phyloP scores from a whole-genome alignment of 345 rosid genomes.

The Adansonia digitata region DNA sequence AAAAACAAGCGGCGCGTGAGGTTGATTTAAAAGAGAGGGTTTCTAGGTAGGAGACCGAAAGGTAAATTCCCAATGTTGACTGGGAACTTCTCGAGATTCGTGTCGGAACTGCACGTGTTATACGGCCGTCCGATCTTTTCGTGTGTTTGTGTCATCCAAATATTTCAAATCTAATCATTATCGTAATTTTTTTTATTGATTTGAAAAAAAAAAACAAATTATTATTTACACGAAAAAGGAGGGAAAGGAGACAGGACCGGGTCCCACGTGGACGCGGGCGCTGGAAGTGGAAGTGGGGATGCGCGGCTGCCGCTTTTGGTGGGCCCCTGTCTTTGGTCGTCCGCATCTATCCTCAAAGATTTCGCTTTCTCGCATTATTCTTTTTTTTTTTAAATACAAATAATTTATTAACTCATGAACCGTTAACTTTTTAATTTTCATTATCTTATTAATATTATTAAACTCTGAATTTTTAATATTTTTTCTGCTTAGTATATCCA shows the following conservation, averaged over 20 bases:
- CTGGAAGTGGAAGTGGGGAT: slow-evolving; percentile 33
- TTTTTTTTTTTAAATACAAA: not conserved
- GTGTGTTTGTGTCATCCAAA: not conserved
- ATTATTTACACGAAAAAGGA: not conserved
- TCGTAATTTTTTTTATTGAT: not conserved
- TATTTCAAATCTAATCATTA: slow-evolving; percentile 11
- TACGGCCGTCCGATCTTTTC: slow-evolving; percentile 19
- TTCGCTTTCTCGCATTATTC: not conserved
- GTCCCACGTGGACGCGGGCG: slow-evolving; percentile 34
- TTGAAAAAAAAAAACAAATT: not conserved
- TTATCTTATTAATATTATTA: not conserved
- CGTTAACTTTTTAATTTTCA: not conserved
- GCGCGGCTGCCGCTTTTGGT: slow-evolving; percentile 49
- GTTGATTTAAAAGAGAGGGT: not conserved
- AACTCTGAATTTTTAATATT: not conserved
- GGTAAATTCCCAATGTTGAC: slow-evolving; percentile 27
- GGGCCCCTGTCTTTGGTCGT: slow-evolving; percentile 24
- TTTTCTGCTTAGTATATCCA: not conserved
- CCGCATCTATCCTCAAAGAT: slow-evolving; percentile 10
- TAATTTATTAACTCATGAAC: not conserved
- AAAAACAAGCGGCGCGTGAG: slow-evolving; percentile 11
- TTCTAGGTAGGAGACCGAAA: slow-evolving; percentile 22
- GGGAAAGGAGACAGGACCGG: slow-evolving; percentile 25
- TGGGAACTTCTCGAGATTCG: slow-evolving; percentile 23
- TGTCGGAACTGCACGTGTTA: slow-evolving; percentile 32